phyloP scores from a whole-genome alignment of 495 filamentous ascomycete genomes.

The Tuber indicum region DNA sequence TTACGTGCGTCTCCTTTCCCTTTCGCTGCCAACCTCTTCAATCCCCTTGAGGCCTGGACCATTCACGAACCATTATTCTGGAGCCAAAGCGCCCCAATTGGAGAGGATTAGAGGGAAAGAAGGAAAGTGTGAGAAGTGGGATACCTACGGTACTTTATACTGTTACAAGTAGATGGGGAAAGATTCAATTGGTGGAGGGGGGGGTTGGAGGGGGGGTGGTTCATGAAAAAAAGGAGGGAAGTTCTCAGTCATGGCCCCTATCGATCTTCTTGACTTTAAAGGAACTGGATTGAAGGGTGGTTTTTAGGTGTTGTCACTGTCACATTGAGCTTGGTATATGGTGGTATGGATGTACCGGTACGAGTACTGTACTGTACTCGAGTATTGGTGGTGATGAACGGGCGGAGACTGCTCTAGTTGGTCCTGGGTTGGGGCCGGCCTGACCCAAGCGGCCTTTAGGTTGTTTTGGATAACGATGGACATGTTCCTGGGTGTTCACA shows the following conservation, averaged over 20 bases:
- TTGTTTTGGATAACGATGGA: constrained; percentile 3
- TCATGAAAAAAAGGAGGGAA: background rate
- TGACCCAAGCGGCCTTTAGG: background rate
- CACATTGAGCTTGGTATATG: background rate
- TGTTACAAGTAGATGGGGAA: constrained; percentile 3
- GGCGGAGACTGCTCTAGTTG: background rate
- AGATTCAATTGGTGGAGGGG: background rate
- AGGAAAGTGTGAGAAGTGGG: background rate
- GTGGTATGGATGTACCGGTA: constrained; percentile 2
- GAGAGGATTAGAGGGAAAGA: background rate
- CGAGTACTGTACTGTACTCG: too few relatives aligned
- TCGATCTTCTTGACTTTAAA: background rate
- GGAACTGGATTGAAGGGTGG: background rate
- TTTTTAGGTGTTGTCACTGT: background rate
- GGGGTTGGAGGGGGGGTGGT: background rate
- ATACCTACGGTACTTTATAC: background rate
- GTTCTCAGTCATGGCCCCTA: background rate
- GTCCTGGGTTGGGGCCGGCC: background rate
- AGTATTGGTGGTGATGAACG: background rate
- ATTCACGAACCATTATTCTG: background rate
- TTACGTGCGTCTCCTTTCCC: constrained; percentile 24
- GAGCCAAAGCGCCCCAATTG: constrained; percentile 3
- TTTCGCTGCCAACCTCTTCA: constrained; percentile 32
- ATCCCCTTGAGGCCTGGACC: constrained; percentile 16
- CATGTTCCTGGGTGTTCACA: background rate